A percentile compares a stretch with the other conserved stretches of the same genome.
Evolutionary conservation across 345 rosid genomes (phyloP).

Genomic region (Sonneratia alba): DNA sequence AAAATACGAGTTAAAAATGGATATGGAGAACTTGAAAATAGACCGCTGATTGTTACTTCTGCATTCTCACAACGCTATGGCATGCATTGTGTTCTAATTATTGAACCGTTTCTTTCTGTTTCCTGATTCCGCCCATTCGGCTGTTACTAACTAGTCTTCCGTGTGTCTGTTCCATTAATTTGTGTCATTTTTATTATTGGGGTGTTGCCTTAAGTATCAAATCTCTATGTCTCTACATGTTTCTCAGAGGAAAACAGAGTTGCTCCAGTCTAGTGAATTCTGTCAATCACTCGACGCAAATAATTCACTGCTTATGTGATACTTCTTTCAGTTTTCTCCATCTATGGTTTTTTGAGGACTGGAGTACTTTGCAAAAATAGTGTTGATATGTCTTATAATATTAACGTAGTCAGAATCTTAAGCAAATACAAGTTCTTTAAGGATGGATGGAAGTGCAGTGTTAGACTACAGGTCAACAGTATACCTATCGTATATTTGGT

Average conservation of each 20-base stretch:
- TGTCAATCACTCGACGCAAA: background rate
- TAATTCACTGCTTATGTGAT: background rate
- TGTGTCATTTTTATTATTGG: background rate
- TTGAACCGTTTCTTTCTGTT: background rate
- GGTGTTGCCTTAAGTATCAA: background rate
- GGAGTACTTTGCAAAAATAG: background rate
- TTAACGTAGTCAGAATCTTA: too few species aligned
- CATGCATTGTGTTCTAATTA: background rate
- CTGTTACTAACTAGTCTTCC: too few species aligned
- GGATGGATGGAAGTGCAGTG: background rate
- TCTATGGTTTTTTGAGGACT: too few species aligned
- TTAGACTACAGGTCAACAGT: background rate
- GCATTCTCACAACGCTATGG: background rate
- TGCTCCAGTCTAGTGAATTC: background rate
- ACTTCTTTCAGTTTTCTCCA: background rate
- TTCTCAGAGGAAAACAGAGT: background rate
- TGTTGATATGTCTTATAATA: background rate
- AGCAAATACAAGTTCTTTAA: background rate
- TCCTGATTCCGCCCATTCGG: background rate
- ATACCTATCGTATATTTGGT: too few species aligned
- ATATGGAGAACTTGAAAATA: background rate
- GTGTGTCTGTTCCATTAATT: background rate
- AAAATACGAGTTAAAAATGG: background rate
- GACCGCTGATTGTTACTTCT: background rate
- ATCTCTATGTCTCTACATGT: background rate